phyloP scores from a whole-genome alignment of 805 yeast genomes.

The Ogataea ramenticola region DNA sequence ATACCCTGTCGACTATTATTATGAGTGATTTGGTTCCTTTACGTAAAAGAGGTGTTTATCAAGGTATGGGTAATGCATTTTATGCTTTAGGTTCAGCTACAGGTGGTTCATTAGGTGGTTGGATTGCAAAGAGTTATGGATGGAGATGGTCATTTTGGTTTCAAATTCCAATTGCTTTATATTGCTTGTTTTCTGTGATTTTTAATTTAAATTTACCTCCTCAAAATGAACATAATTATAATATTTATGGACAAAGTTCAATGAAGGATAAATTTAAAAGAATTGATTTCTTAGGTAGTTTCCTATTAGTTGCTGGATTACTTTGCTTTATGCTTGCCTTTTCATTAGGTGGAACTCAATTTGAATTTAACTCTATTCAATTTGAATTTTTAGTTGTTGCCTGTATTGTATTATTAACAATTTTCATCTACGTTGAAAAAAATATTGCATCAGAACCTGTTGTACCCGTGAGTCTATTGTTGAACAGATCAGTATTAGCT shows the following conservation, averaged over 20 bases:
- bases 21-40: conserved; percentile 77
- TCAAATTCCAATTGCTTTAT: conserved; percentile 45
- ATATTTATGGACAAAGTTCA: conserved; percentile 27
- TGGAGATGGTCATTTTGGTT: conserved; percentile 60
- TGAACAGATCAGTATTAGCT: conserved; percentile 52
- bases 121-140: conserved; percentile 47
- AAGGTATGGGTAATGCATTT: conserved; percentile 76
- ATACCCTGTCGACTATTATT: conserved; percentile 68
- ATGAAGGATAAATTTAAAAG: conserved; percentile 38
- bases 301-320: not conserved
- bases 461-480: conserved; percentile 49
- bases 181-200: conserved; percentile 29
- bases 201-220: conserved; percentile 45
- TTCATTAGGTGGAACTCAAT: not conserved
- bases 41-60: conserved; percentile 75
- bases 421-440: conserved; percentile 28
- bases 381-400: not conserved
- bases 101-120: conserved; percentile 63
- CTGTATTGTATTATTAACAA: not conserved
- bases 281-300: conserved; percentile 38
- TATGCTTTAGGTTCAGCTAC: conserved; percentile 73
- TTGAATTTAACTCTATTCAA: not conserved
- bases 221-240: conserved; percentile 27
- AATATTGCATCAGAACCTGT: conserved; percentile 53
- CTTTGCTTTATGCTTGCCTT: conserved; percentile 1